Conservation (phyloP, 768 basidiomycete species). For the Mycena rosella region DNA sequence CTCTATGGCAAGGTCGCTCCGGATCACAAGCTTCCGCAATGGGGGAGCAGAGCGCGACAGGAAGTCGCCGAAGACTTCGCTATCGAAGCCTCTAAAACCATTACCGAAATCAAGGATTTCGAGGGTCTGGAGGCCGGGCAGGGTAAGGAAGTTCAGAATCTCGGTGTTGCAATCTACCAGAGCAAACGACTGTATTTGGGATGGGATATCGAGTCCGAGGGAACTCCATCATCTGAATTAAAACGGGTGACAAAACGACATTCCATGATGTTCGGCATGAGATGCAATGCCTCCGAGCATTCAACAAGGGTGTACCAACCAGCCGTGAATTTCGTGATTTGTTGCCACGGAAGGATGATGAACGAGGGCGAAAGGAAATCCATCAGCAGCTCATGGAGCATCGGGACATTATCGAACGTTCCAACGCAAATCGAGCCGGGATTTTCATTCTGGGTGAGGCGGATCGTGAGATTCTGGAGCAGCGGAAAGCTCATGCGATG, state of each 20-base stretch:
- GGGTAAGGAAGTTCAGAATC: not conserved
- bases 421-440: not conserved
- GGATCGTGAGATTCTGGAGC: slow-evolving; percentile 8
- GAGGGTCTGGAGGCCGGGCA: not conserved
- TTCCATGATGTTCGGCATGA: slow-evolving; percentile 17
- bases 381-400: slow-evolving; percentile 3
- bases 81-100: not conserved
- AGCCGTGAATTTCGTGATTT: slow-evolving; percentile 25
- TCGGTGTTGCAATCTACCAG: not conserved
- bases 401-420: not conserved
- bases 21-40: not conserved
- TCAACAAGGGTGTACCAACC: not conserved
- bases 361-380: not conserved
- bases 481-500: not conserved
- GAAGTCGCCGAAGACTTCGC: not conserved
- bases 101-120: not conserved
- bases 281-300: slow-evolving; percentile 3
- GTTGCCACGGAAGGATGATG: slow-evolving; percentile 13
- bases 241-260: slow-evolving; percentile 4
- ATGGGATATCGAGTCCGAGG: not conserved
- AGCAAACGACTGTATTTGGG: slow-evolving; percentile 3
- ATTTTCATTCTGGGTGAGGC: not conserved
- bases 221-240: not conserved
- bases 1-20: not conserved
- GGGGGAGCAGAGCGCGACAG: not conserved